Evolutionary conservation across 2,329 filamentous ascomycete genomes (phyloP).

Genomic region (Venturiaceae sp.): DNA sequence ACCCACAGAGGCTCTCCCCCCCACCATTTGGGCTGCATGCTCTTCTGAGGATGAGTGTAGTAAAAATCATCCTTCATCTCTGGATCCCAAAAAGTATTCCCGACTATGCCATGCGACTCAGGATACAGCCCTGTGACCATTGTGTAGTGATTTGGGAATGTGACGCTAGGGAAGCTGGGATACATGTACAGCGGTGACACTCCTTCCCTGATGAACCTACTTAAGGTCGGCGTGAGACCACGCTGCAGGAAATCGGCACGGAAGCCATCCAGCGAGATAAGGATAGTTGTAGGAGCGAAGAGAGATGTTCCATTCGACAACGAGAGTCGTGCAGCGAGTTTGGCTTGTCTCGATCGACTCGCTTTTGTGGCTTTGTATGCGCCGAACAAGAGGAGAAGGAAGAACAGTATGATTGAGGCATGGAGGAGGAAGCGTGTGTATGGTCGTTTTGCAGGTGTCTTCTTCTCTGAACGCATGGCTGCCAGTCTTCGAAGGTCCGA

Average conservation of each 20-base stretch:
- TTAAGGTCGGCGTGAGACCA: conserved; percentile 73
- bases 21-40: conserved; percentile 89
- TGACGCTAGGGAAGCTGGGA: conserved; percentile 91
- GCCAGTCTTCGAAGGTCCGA: conserved; percentile 36
- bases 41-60: conserved; percentile 68
- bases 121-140: conserved; percentile 87
- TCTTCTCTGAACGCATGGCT: background rate
- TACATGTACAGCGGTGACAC: conserved; percentile 88
- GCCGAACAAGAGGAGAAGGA: conserved; percentile 43
- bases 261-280: conserved; percentile 93
- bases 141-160: conserved; percentile 91
- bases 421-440: conserved; percentile 27
- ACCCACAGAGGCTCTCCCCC: conserved; percentile 88
- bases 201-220: conserved; percentile 67
- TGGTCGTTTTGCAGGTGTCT: conserved; percentile 8
- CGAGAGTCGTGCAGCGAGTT: conserved; percentile 14
- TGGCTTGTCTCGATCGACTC: conserved; percentile 12
- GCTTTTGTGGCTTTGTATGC: conserved; percentile 5
- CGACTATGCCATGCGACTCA: conserved; percentile 84
- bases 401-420: conserved; percentile 39
- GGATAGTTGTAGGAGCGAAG: conserved; percentile 84
- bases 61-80: conserved; percentile 68
- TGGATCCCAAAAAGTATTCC: conserved; percentile 92
- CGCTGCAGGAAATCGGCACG: conserved; percentile 85
- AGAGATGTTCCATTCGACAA: conserved; percentile 75